Evolutionary conservation across 116 monocot genomes (phyloP), one percentile per base, ranked within the genome.

Genomic region (Phalaenopsis hybrid): DNA sequence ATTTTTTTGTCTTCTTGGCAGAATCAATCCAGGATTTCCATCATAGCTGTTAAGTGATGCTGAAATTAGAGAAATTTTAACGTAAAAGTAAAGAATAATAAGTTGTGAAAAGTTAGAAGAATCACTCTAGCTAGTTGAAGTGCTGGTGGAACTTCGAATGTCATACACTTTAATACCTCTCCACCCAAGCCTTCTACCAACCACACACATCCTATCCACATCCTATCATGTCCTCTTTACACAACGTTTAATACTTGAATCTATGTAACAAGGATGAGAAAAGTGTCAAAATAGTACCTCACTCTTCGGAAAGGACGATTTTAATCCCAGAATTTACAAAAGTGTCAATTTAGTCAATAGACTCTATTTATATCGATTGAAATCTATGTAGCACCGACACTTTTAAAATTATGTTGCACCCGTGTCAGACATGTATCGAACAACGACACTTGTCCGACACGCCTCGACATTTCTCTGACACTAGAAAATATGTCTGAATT

Each of bases 41-140:
- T 81, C 82, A 75, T 79, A 82, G 37, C 85, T 85, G 85, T 74
- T 70, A 79, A 44, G 23, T 73, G 48, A 72, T 31, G 55, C 18
- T 21, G 63, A 63, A 12, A 55, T 63, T 63, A 63, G 63, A 63
- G 16, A 58, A 58, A 48, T 7, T 21, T 25, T 63, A 8, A 21
- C 21, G 23, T 3, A 4, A 63, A 23, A 63, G 12, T 2, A 63
- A 63, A 23, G 23, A 63, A 63, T 1, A 63, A 63, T 23, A 23
- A 16, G 13, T 55, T 55, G 55, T 55, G 55, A 55, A 0, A 55
- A 15, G 55, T 16, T 55, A 55, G 55, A 51, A 51, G 11, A 55
- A 55, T 15, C 55, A 55, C 55, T 55, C 55, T 55, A 16, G 55
- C 55, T 55, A 63, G n/a, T 63, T 23, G 23, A 23, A 23, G 63